Conservation (phyloP, 2,329 filamentous ascomycete species). For the Capronia epimyces region DNA sequence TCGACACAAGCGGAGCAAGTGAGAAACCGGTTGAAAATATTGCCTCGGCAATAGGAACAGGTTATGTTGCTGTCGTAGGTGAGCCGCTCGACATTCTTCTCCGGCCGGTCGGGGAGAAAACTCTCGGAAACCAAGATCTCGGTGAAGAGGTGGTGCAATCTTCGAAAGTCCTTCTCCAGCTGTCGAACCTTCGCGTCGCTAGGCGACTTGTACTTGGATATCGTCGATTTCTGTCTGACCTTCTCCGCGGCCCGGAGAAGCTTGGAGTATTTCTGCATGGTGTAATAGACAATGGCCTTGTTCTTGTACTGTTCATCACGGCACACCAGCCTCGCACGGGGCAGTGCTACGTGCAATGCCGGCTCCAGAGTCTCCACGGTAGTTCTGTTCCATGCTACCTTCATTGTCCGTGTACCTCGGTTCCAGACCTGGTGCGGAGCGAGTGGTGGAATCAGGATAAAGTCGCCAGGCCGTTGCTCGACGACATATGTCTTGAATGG, state of each 20-base stretch:
- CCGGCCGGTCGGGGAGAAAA: slow-evolving; percentile 59
- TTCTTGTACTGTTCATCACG: slow-evolving; percentile 99
- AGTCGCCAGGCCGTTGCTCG: slow-evolving; percentile 83
- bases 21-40: slow-evolving; percentile 95
- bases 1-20: slow-evolving; percentile 82
- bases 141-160: slow-evolving; percentile 71
- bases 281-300: slow-evolving; percentile 89
- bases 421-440: slow-evolving; percentile 99
- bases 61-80: slow-evolving; percentile 87
- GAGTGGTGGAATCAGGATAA: slow-evolving; percentile 86
- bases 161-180: slow-evolving; percentile 75
- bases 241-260: slow-evolving; percentile 55
- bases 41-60: slow-evolving; percentile 90
- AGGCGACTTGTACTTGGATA: slow-evolving; percentile 37
- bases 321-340: slow-evolving; percentile 83
- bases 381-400: slow-evolving; percentile 95
- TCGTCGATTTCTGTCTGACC: slow-evolving; percentile 40
- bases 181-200: slow-evolving; percentile 56
- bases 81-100: slow-evolving; percentile 66
- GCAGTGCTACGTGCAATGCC: slow-evolving; percentile 79
- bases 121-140: slow-evolving; percentile 78
- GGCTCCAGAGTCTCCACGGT: slow-evolving; percentile 85
- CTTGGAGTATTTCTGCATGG: slow-evolving; percentile 68
- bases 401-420: slow-evolving; percentile 88
- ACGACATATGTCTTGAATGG: slow-evolving; percentile 90